Percentiles rank a stretch among this genome's conserved stretches.
These are phyloP conservation scores for Sordariomycetes sp. DNA, from an alignment of 2,329 filamentous ascomycete species.

Conservation along the genomic window DNA sequence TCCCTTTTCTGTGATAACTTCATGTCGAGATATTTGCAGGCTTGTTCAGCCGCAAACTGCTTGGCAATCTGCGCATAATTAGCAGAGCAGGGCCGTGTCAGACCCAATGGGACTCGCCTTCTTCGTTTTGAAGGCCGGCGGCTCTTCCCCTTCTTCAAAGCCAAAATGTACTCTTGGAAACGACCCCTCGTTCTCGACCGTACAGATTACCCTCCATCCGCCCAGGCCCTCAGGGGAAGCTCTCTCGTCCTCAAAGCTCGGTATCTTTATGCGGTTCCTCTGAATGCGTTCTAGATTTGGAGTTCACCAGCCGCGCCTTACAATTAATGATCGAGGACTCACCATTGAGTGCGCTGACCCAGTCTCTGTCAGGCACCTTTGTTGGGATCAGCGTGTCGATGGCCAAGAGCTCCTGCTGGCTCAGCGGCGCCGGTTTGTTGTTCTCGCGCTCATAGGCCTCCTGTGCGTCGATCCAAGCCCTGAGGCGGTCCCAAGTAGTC, in stretches of 20 bases:
- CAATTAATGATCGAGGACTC: too few species aligned
- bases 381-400: slow-evolving; percentile 27
- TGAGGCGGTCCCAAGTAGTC: slow-evolving; percentile 25
- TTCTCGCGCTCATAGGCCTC: slow-evolving; percentile 21
- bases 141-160: slow-evolving; percentile 11
- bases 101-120: slow-evolving; percentile 23
- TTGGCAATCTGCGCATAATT: slow-evolving; percentile 33
- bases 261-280: too few species aligned
- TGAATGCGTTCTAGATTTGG: too few species aligned
- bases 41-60: slow-evolving; percentile 40
- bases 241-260: slow-evolving; percentile 5
- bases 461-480: slow-evolving; percentile 29
- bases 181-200: slow-evolving; percentile 9
- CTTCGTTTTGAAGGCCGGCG: slow-evolving; percentile 33
- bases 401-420: slow-evolving; percentile 25
- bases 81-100: neutral
- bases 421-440: slow-evolving; percentile 24
- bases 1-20: too few species aligned
- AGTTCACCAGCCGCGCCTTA: too few species aligned
- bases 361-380: slow-evolving; percentile 17
- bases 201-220: slow-evolving; percentile 18
- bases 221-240: too few species aligned
- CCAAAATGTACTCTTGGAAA: slow-evolving; percentile 25
- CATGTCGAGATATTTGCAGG: too few species aligned
- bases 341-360: slow-evolving; percentile 19